Base-by-base conservation (phyloP, 345 rosid species). In the Gossypium raimondii region DNA sequence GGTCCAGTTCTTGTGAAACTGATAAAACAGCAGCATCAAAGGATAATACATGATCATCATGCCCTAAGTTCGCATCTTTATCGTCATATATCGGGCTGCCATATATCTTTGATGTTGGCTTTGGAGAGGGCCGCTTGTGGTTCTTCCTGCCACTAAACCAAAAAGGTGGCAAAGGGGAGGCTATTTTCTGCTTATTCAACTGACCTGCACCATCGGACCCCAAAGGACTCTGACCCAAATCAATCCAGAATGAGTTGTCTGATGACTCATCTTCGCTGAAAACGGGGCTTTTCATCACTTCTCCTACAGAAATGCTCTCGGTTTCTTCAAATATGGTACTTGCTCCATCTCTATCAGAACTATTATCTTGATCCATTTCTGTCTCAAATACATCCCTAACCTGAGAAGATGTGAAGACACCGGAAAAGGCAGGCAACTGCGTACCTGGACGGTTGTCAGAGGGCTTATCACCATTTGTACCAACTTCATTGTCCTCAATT, bases 241-340 rank as follows among this genome's bases (percentile, higher is more conserved):
- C 96, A 48, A 93, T 93, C 99, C 98, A 95, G 56, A 87, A 86
- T 2, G 93, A 84, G 82, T 90, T 86, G 77, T 95, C 99, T 1
- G 92, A 84, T 22, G 99, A 95, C 76, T 91, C 99, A 76, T 95
- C 97, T 79, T 95, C 99, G 43, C 99, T 95, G 76, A 95, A 93
- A 12, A 95, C 88, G 0, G 99, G 99, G 81, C 99, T 95, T 84
- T 89, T 95, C 89, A 95, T 95, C 82, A 95, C 81, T 75, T 95
- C 99, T 70, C 99, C 99, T 10, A 95, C 89, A 1, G 98, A 95
- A 55, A 91, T 79, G 84, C 92, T 89, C 72, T 92, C 98, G 41
- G 89, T 89, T 84, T 95, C 99, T 80, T 95, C 99, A 88, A 90
- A 93, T 74, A 90, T 89, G 52, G 92, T 91, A 85, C 98, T 95